Base-by-base conservation (phyloP, 2,329 filamentous ascomycete species). In the Trichophyton schoenleinii region DNA sequence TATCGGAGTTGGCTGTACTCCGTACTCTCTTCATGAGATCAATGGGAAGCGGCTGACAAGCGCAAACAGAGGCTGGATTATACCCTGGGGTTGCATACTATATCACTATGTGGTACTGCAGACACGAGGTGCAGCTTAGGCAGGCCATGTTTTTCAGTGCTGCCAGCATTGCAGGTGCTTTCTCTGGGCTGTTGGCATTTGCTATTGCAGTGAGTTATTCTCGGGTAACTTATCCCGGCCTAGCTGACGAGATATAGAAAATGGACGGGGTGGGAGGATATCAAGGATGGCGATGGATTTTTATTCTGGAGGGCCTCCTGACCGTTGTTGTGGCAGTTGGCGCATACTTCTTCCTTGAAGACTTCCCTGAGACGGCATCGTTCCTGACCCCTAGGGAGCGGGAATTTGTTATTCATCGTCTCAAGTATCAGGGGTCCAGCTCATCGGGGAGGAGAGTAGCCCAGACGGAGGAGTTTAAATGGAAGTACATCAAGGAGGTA, bases 121-220 rank as follows among this genome's bases (percentile, higher is more conserved):
- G 76, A 4, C 70, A 71, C 42, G 74, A 77, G 58, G 70, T 73
- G 1, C 78, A 79, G 53, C 69, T 71, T 58, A 71, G 78, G 9
- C 72, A 76, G 46, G 75, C 77, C 3, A 67, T 80, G 1, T 76
- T 78, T 68, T 79, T 79, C 66, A 76, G 74, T 57, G 76, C 78
- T 0, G 75, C 76, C 1, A 76, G 74, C 46, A 68, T 81, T 53
- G 79, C 80, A 0, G 79, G 80, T n/a, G 78, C 78, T 0, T 79
- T 82, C 57, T 77, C 76, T 1, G 80, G 80, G 0, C 68, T 82
- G 18, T 69, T 82, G 0, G 80, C 80, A 1, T 80, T 74, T 64
- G 79, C 70, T 1, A 80, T 82, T 44, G 75, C 74, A 1, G 71
- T 74, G 70, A 11, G 73, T 70, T 7, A 48, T 60, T 6, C 22